These are phyloP conservation scores for Mycena alexandri DNA, from an alignment of 768 basidiomycete species.

Conservation along the genomic window DNA sequence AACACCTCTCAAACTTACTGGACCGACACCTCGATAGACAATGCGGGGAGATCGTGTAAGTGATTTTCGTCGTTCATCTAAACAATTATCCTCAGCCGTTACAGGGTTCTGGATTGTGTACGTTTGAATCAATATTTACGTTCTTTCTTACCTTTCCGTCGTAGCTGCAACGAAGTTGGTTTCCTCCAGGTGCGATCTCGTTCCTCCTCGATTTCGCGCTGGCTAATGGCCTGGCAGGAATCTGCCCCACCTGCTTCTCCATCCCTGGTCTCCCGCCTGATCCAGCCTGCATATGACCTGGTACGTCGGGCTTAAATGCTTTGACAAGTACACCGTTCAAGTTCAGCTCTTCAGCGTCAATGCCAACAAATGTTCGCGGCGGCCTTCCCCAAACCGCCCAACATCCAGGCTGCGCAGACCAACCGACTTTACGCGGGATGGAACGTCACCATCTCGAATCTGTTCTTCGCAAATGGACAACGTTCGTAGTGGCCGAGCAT, in stretches of 20 bases:
- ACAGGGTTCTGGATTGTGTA: constrained; percentile 76
- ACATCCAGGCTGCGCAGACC: constrained; percentile 56
- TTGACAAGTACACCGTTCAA: neutral
- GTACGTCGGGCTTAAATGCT: constrained; percentile 46
- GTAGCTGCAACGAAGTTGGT: constrained; percentile 79
- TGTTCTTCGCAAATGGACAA: constrained; percentile 79
- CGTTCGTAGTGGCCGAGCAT: constrained; percentile 68
- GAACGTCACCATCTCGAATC: constrained; percentile 65
- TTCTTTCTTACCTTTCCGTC: constrained; percentile 10
- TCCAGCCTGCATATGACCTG: constrained; percentile 68
- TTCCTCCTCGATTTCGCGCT: neutral
- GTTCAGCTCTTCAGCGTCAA: constrained; percentile 63
- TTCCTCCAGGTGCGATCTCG: constrained; percentile 57
- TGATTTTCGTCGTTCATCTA: neutral
- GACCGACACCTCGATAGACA: constrained; percentile 69
- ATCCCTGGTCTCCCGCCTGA: constrained; percentile 66
- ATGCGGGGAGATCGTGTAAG: constrained; percentile 64
- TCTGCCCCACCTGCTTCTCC: constrained; percentile 54
- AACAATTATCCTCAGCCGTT: neutral
- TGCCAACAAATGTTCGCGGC: constrained; percentile 76
- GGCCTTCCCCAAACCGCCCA: constrained; percentile 63
- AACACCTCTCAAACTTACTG: constrained; percentile 56
- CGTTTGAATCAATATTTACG: constrained; percentile 34
- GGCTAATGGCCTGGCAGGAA: constrained; percentile 46
- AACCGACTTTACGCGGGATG: constrained; percentile 71